Evolutionary conservation across 257 asterid species (phyloP).

Genomic region (Nyctanthes arbortristis): DNA sequence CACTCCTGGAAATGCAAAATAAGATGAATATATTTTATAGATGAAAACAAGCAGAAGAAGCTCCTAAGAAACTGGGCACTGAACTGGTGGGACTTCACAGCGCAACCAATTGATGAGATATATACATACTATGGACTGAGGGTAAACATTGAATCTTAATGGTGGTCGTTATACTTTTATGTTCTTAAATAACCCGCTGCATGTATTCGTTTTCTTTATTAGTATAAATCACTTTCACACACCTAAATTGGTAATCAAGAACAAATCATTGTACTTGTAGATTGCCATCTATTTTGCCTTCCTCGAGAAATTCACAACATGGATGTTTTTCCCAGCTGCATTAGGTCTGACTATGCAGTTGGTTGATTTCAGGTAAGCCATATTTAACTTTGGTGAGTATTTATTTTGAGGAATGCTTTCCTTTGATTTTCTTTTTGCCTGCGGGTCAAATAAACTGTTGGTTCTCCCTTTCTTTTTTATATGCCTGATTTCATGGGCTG

Average conservation of each 20-base stretch:
- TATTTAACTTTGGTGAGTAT: constrained; percentile 23
- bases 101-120: constrained; percentile 90
- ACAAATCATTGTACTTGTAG: constrained; percentile 37
- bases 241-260: background rate
- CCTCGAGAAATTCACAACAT: constrained; percentile 91
- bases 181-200: background rate
- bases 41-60: constrained; percentile 75
- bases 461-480: constrained; percentile 88
- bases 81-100: constrained; percentile 83
- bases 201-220: constrained; percentile 18
- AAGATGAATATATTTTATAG: constrained; percentile 36
- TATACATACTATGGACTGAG: constrained; percentile 82
- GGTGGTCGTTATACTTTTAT: background rate
- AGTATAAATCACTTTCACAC: background rate
- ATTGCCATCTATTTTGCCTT: constrained; percentile 88
- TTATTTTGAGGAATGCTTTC: constrained; percentile 14
- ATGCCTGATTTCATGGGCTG: constrained; percentile 85
- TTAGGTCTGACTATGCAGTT: constrained; percentile 75
- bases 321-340: constrained; percentile 92
- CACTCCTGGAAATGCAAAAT: constrained; percentile 8
- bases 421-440: constrained; percentile 1
- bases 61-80: constrained; percentile 93
- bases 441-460: constrained; percentile 70
- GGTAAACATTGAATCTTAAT: constrained; percentile 40
- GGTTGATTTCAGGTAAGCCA: constrained; percentile 78